phyloP scores from a whole-genome alignment of 495 filamentous ascomycete genomes.

The Hyphodiscus hymeniophilus region DNA sequence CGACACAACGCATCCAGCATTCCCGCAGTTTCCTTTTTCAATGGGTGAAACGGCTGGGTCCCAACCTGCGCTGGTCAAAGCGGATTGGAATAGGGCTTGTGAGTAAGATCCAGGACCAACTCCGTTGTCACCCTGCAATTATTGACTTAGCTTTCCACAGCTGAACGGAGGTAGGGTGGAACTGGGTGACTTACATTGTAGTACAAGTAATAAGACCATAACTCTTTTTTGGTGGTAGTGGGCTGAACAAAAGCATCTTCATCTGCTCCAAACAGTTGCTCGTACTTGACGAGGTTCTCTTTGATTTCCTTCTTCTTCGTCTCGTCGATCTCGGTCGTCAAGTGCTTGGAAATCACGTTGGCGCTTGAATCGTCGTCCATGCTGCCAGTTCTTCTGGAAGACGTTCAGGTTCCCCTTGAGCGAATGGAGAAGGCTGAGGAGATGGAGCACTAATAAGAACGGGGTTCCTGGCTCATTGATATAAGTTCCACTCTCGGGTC shows the following conservation, averaged over 20 bases:
- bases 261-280: slow-evolving; percentile 32
- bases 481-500: background rate
- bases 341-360: background rate
- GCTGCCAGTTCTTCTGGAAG: background rate
- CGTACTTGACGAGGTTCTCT: slow-evolving; percentile 27
- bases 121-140: slow-evolving; percentile 38
- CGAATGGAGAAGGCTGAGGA: no score
- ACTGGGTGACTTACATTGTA: slow-evolving; percentile 9
- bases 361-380: slow-evolving; percentile 1
- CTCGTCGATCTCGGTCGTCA: slow-evolving; percentile 13
- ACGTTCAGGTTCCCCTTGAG: background rate
- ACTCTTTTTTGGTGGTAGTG: slow-evolving; percentile 37
- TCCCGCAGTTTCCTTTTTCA: slow-evolving; percentile 30
- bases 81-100: slow-evolving; percentile 40
- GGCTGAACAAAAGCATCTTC: slow-evolving; percentile 35
- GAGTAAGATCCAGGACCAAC: slow-evolving; percentile 40
- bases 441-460: background rate
- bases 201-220: slow-evolving; percentile 42
- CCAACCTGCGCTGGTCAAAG: slow-evolving; percentile 35
- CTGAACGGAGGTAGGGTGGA: no score
- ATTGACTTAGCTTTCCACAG: no score
- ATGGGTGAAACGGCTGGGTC: slow-evolving; percentile 35
- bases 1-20: slow-evolving; percentile 36
- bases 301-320: slow-evolving; percentile 15
- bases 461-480: background rate